Conservation (phyloP, 345 rosid genomes). For the Moricandia moricandioides region DNA sequence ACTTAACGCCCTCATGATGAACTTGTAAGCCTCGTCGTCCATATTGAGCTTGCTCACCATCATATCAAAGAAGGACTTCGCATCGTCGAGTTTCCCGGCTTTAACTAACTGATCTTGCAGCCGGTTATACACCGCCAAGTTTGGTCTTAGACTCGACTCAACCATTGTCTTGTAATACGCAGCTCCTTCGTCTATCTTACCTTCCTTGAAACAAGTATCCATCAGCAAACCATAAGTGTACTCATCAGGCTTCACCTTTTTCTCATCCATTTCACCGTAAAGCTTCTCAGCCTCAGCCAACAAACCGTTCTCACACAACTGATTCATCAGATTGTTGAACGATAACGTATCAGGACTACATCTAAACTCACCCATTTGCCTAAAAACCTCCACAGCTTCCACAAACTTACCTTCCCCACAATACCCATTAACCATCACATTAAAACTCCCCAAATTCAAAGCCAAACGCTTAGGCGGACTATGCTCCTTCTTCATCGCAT, state of each 20-base stretch:
- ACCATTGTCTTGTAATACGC: conserved; percentile 71
- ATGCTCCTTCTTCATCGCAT: conserved; percentile 59
- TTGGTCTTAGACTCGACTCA: conserved; percentile 69
- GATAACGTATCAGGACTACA: conserved; percentile 69
- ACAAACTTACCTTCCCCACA: conserved; percentile 57
- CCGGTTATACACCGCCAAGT: conserved; percentile 65
- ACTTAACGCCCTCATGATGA: conserved; percentile 66
- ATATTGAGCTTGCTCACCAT: conserved; percentile 91
- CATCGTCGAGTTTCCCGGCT: conserved; percentile 68
- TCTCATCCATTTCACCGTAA: conserved; percentile 70
- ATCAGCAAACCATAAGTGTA: conserved; percentile 64
- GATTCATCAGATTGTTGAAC: conserved; percentile 76
- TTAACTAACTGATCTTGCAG: conserved; percentile 63
- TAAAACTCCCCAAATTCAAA: conserved; percentile 81
- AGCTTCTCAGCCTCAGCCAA: conserved; percentile 71
- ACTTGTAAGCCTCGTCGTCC: conserved; percentile 72
- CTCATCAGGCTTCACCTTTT: conserved; percentile 82
- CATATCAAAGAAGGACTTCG: conserved; percentile 64
- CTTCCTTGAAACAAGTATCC: conserved; percentile 69
- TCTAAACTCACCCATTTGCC: conserved; percentile 61
- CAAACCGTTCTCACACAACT: conserved; percentile 64
- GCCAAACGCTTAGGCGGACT: conserved; percentile 61
- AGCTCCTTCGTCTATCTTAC: conserved; percentile 75
- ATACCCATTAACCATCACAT: conserved; percentile 80
- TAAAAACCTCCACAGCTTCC: conserved; percentile 67